These are phyloP conservation scores for Pseudogymnoascus sp. DNA, from an alignment of 2,329 filamentous ascomycete genomes.

Conservation along the genomic window DNA sequence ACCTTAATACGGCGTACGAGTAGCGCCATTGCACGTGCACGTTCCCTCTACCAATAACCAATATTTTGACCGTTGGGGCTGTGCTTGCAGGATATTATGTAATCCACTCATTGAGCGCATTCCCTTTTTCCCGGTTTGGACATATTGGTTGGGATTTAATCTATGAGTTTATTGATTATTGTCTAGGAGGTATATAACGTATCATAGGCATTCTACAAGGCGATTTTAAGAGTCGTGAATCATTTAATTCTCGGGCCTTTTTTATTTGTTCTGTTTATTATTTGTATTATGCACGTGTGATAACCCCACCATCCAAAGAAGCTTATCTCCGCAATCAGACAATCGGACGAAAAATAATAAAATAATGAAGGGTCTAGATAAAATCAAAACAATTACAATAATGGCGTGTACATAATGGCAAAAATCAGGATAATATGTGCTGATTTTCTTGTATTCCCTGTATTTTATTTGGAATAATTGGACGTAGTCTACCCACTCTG, in stretches of 20 bases:
- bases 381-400: not conserved
- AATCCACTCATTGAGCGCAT: not conserved
- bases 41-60: not conserved
- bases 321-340: not conserved
- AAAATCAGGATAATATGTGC: not conserved
- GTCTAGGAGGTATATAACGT: not conserved
- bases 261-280: not conserved
- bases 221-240: not conserved
- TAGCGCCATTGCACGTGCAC: constrained; percentile 4
- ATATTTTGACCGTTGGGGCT: not conserved
- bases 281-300: not conserved
- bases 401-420: not conserved
- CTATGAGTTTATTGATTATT: constrained; percentile 4
- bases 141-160: not conserved
- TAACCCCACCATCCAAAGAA: not conserved
- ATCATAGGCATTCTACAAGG: not conserved
- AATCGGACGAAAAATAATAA: not conserved
- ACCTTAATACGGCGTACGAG: not conserved
- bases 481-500: not conserved
- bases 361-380: not conserved
- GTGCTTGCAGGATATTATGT: constrained; percentile 2
- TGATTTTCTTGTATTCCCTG: not conserved
- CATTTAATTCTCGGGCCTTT: not conserved
- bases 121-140: not conserved
- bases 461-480: constrained; percentile 4